Percentiles rank a stretch among this genome's conserved stretches.
phyloP scores from a whole-genome alignment of 768 basidiomycete species.

The Auricularia heimuer region DNA sequence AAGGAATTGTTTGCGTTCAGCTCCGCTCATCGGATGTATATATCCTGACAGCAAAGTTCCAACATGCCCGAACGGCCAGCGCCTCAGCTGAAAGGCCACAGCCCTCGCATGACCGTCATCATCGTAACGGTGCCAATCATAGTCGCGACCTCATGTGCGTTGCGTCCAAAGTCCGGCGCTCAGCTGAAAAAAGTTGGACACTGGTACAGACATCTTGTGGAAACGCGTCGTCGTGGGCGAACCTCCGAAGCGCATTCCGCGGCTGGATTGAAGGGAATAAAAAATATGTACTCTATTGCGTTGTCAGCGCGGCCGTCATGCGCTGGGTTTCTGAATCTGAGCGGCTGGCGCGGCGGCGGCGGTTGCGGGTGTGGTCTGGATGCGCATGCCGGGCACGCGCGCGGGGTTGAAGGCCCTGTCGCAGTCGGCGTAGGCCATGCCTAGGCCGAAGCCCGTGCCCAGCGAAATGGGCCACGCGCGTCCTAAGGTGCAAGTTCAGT shows the following conservation, averaged over 20 bases:
- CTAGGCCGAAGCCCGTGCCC: slow-evolving; percentile 77
- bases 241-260: slow-evolving; percentile 24
- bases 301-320: slow-evolving; percentile 9
- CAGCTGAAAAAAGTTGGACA: slow-evolving; percentile 1
- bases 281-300: not conserved
- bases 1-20: no score
- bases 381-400: slow-evolving; percentile 72
- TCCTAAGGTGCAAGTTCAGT: slow-evolving; percentile 35
- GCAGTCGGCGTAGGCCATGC: slow-evolving; percentile 84
- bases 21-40: not conserved
- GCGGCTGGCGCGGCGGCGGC: slow-evolving; percentile 17
- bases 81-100: not conserved
- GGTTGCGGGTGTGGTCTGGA: slow-evolving; percentile 31
- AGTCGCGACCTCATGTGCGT: slow-evolving; percentile 52
- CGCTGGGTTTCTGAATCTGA: no score
- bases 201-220: slow-evolving; percentile 40
- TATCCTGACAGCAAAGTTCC: not conserved
- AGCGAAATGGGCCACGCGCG: slow-evolving; percentile 88
- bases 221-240: slow-evolving; percentile 50
- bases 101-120: slow-evolving; percentile 20
- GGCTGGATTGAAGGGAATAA: not conserved
- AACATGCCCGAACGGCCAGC: not conserved
- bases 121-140: slow-evolving; percentile 58
- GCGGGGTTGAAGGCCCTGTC: slow-evolving; percentile 90
- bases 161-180: not conserved